Conservation (phyloP, 352 stramenopile species). For the Pythium diclinum region DNA sequence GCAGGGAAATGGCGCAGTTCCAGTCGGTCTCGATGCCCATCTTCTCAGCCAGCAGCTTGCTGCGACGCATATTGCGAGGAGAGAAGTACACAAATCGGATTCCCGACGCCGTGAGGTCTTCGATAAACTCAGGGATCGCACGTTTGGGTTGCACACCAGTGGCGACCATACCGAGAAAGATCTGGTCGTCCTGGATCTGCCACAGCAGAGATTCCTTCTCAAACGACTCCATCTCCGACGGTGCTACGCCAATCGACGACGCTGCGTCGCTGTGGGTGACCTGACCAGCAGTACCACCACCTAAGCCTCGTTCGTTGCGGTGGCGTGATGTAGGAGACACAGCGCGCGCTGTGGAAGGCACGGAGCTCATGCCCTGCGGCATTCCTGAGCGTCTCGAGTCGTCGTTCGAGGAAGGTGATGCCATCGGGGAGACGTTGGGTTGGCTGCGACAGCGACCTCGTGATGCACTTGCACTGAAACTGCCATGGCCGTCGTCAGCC, state of each 20-base stretch:
- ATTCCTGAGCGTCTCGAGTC: slow-evolving; percentile 7
- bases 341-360: slow-evolving; percentile 16
- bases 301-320: slow-evolving; percentile 15
- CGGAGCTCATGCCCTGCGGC: slow-evolving; percentile 19
- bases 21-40: slow-evolving; percentile 99
- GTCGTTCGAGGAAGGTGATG: slow-evolving; percentile 18
- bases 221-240: slow-evolving; percentile 47
- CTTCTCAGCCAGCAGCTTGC: slow-evolving; percentile 96
- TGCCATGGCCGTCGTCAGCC: slow-evolving; percentile 15
- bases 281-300: not conserved
- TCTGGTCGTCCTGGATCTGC: slow-evolving; percentile 94
- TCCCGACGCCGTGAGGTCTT: slow-evolving; percentile 92
- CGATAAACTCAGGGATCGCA: slow-evolving; percentile 94
- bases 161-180: slow-evolving; percentile 97
- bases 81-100: slow-evolving; percentile 99
- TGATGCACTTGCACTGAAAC: slow-evolving; percentile 12
- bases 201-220: slow-evolving; percentile 67
- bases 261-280: slow-evolving; percentile 42
- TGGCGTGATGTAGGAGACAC: slow-evolving; percentile 21
- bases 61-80: slow-evolving; percentile 97
- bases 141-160: slow-evolving; percentile 93
- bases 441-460: slow-evolving; percentile 22
- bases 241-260: slow-evolving; percentile 44
- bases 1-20: slow-evolving; percentile 98
- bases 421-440: slow-evolving; percentile 15